Evolutionary conservation across 257 asterid genomes (phyloP).

Genomic region (Nicotiana benthamiana): DNA sequence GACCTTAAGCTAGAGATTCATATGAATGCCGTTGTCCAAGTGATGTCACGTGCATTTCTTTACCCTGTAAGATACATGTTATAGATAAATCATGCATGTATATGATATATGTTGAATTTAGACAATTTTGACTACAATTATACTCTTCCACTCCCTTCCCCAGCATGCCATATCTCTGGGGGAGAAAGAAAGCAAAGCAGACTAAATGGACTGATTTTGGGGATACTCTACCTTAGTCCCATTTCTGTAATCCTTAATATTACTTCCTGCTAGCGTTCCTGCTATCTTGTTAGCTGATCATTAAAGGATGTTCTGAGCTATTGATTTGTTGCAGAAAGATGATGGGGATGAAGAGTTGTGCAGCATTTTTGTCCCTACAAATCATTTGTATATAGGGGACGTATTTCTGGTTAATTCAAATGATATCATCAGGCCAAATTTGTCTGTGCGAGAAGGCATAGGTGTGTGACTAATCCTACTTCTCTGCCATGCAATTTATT

Average conservation of each 20-base stretch:
- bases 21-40: not conserved
- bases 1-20: not conserved
- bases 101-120: not conserved
- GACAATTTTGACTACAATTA: not conserved
- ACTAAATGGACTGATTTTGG: not conserved
- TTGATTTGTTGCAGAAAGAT: constrained; percentile 52
- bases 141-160: not conserved
- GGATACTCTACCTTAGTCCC: not conserved
- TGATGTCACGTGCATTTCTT: not conserved
- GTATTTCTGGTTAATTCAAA: constrained; percentile 63
- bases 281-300: constrained; percentile 6
- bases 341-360: constrained; percentile 75
- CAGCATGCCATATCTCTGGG: not conserved
- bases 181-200: not conserved
- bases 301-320: not conserved
- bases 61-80: not conserved
- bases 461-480: constrained; percentile 33
- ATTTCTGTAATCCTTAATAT: not conserved
- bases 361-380: constrained; percentile 81
- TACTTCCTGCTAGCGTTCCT: not conserved
- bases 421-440: constrained; percentile 77
- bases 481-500: not conserved
- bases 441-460: constrained; percentile 85
- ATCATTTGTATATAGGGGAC: constrained; percentile 84
- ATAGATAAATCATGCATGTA: not conserved